These are phyloP conservation scores for Francoa sonchifolia DNA, from an alignment of 441 rosid genomes.

Conservation along the genomic window DNA sequence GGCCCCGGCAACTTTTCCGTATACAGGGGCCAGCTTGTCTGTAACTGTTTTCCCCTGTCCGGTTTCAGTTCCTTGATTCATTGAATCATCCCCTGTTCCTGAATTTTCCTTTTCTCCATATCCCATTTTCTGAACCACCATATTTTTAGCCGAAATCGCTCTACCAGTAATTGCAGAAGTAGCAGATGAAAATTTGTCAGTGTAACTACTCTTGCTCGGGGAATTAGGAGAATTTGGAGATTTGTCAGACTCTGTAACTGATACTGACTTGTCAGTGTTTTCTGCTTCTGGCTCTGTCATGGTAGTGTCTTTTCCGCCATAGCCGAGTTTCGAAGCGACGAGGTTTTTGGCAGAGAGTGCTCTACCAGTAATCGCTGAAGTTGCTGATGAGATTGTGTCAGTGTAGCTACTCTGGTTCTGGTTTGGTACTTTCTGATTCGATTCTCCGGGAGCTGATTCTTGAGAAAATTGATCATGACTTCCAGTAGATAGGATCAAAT, in stretches of 20 bases:
- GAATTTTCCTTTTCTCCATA: too few relatives aligned
- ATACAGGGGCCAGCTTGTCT: conserved; percentile 32
- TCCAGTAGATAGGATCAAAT: too few relatives aligned
- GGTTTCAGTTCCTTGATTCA: too few relatives aligned
- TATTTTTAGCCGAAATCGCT: too few relatives aligned
- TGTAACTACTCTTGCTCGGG: too few relatives aligned
- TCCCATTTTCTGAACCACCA: too few relatives aligned
- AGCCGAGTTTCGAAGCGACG: conserved; percentile 49
- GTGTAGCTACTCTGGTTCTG: conserved; percentile 26
- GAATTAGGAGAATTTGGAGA: too few relatives aligned
- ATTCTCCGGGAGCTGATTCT: conserved; percentile 10
- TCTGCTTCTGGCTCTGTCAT: conserved; percentile 3
- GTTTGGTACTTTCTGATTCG: conserved; percentile 5
- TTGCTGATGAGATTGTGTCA: conserved; percentile 28
- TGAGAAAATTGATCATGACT: conserved; percentile 40
- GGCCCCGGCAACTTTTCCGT: conserved; percentile 32
- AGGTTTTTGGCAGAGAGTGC: conserved; percentile 31
- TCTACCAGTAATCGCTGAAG: conserved; percentile 29
- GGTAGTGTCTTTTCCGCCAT: conserved; percentile 18
- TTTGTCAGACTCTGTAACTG: too few relatives aligned
- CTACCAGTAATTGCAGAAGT: too few relatives aligned
- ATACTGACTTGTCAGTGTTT: conserved; percentile 11
- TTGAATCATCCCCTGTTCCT: too few relatives aligned
- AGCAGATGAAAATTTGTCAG: too few relatives aligned
- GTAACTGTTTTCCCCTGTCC: conserved; percentile 26